Conservation (phyloP, 106 monocot genomes). For the Acorus gramineus region DNA sequence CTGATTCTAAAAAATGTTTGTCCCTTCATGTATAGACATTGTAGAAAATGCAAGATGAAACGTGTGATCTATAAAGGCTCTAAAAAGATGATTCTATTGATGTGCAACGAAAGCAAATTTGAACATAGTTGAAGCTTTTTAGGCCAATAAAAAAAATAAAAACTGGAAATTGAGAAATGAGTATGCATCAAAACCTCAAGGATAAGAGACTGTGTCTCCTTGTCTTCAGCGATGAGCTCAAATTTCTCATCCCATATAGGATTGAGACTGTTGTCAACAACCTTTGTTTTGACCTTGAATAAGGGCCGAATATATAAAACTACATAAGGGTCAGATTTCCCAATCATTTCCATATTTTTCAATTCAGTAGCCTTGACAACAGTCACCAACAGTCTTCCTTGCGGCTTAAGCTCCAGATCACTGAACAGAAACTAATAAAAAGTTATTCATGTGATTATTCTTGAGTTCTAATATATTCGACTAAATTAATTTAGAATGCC, state of each 20-base stretch:
- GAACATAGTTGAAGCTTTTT: too few species aligned
- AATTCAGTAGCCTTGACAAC: slow-evolving; percentile 67
- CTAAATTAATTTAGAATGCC: too few species aligned
- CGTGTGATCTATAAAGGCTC: too few species aligned
- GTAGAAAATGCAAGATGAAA: too few species aligned
- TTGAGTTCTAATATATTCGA: too few species aligned
- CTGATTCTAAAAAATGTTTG: too few species aligned
- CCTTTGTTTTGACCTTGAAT: slow-evolving; percentile 85
- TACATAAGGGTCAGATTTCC: slow-evolving; percentile 99
- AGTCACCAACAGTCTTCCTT: slow-evolving; percentile 56
- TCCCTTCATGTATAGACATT: too few species aligned
- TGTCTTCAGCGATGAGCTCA: slow-evolving; percentile 83
- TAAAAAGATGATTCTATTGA: too few species aligned
- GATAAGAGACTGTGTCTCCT: slow-evolving; percentile 75
- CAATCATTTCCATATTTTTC: slow-evolving; percentile 86
- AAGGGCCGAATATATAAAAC: slow-evolving; percentile 70
- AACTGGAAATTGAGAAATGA: neutral
- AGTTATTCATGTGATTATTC: neutral
- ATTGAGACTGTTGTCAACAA: slow-evolving; percentile 74
- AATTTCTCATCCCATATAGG: slow-evolving; percentile 94
- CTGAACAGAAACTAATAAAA: slow-evolving; percentile 28
- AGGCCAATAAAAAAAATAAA: neutral
- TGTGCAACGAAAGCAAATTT: too few species aligned
- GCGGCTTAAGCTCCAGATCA: slow-evolving; percentile 94
- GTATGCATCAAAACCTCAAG: slow-evolving; percentile 51